Evolutionary conservation across 208 protist genomes (phyloP).

Genomic region (Herpetomonas samuelpessoai): DNA sequence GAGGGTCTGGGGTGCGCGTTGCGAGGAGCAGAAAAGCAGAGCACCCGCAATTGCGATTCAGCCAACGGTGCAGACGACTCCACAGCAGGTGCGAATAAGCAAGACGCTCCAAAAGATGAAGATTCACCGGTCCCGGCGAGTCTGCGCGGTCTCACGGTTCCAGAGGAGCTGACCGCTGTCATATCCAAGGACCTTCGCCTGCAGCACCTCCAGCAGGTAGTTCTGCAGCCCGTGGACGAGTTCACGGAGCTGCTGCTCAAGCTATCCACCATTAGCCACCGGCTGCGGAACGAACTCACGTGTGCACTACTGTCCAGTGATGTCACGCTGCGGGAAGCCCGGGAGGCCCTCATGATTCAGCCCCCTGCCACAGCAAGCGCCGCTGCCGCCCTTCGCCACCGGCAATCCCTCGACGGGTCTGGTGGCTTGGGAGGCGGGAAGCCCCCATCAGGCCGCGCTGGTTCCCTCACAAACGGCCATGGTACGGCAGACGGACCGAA

Average conservation of each 20-base stretch:
- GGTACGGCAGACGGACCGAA: background rate
- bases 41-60: background rate
- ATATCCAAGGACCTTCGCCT: conserved; percentile 55
- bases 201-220: conserved; percentile 31
- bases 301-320: conserved; percentile 54
- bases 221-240: conserved; percentile 19
- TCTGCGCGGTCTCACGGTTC: conserved; percentile 40
- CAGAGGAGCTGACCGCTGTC: conserved; percentile 34
- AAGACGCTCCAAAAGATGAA: too few species aligned
- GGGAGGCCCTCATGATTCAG: conserved; percentile 45
- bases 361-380: conserved; percentile 14
- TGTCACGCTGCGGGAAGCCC: conserved; percentile 36
- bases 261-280: conserved; percentile 37
- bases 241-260: conserved; percentile 22
- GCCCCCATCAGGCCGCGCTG: too few species aligned
- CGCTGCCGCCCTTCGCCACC: background rate
- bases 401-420: background rate
- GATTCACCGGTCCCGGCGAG: background rate
- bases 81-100: too few species aligned
- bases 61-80: conserved; percentile 20
- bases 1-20: conserved; percentile 12
- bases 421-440: background rate
- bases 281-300: conserved; percentile 63
- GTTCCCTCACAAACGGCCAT: background rate
- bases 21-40: background rate